Evolutionary conservation across 163 green algal genomes (phyloP).

Genomic region (Prototheca stagnorum): DNA sequence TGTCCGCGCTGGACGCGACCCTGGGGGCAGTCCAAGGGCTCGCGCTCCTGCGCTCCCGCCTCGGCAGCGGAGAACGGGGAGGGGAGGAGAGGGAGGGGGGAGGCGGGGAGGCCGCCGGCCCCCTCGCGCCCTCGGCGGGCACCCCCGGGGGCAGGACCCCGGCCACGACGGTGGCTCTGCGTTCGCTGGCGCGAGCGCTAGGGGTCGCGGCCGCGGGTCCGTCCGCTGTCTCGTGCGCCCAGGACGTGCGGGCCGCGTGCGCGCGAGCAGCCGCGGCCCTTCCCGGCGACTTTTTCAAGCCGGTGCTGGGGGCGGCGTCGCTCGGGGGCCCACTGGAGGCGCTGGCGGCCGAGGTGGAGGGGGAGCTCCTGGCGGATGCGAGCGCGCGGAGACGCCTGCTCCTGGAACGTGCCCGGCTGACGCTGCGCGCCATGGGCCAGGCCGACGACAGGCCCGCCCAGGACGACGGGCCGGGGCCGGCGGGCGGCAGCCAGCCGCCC

Average conservation of each 20-base stretch:
- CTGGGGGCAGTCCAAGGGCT: not conserved
- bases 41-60: conserved; percentile 1
- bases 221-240: too few relatives aligned
- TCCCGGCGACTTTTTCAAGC: too few relatives aligned
- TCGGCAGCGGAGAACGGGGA: too few relatives aligned
- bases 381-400: conserved; percentile 39
- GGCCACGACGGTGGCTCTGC: conserved; percentile 10
- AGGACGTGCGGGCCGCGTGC: too few relatives aligned
- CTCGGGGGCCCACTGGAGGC: conserved; percentile 1
- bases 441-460: conserved; percentile 15
- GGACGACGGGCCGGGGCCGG: not conserved
- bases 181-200: conserved; percentile 6
- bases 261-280: too few relatives aligned
- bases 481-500: not conserved
- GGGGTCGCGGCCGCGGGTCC: not conserved
- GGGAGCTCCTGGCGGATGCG: conserved; percentile 26
- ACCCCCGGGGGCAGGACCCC: not conserved
- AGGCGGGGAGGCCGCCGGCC: not conserved
- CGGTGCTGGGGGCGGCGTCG: conserved; percentile 2
- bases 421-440: conserved; percentile 36
- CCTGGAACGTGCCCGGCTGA: conserved; percentile 35
- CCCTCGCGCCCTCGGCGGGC: not conserved
- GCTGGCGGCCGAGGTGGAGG: conserved; percentile 25
- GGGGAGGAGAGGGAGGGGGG: too few relatives aligned
- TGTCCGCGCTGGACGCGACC: conserved; percentile 5